These are phyloP conservation scores for Zasmidium angulare DNA, from an alignment of 2,329 filamentous ascomycete genomes.

Conservation along the genomic window DNA sequence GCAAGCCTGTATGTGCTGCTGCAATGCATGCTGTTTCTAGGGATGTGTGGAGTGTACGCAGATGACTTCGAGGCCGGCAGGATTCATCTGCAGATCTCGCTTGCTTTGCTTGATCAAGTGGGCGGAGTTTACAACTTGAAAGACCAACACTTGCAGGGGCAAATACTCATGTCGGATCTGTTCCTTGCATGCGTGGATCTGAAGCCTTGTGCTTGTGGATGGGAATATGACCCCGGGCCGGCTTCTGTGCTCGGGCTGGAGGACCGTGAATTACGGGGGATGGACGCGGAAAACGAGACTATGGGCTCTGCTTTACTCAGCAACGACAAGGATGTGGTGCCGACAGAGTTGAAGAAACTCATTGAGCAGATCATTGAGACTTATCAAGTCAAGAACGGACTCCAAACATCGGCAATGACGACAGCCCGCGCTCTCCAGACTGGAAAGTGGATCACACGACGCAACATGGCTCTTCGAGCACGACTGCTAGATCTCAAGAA, in stretches of 20 bases:
- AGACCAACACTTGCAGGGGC: constrained; percentile 4
- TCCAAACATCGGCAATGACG: not conserved
- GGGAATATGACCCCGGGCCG: constrained; percentile 5
- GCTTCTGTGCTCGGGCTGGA: constrained; percentile 3
- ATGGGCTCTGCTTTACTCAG: not conserved
- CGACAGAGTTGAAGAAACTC: not conserved
- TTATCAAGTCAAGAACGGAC: not conserved
- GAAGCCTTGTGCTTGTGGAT: constrained; percentile 1
- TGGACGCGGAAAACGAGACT: too few relatives aligned
- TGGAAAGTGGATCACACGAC: constrained; percentile 6
- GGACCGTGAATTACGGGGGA: not conserved
- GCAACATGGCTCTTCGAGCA: constrained; percentile 7
- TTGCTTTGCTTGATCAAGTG: not conserved
- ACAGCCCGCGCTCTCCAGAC: not conserved
- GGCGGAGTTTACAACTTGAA: constrained; percentile 1
- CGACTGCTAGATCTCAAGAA: not conserved
- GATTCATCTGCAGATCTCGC: constrained; percentile 1
- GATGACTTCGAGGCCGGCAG: constrained; percentile 2
- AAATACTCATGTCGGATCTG: constrained; percentile 6
- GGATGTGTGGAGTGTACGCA: not conserved
- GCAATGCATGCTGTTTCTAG: constrained; percentile 5
- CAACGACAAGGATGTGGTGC: not conserved
- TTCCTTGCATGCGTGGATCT: constrained; percentile 7
- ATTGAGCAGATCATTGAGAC: constrained; percentile 3
- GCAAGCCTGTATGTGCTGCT: not conserved